Conservation (phyloP, 495 filamentous ascomycete genomes). For the Recurvomyces mirabilis region DNA sequence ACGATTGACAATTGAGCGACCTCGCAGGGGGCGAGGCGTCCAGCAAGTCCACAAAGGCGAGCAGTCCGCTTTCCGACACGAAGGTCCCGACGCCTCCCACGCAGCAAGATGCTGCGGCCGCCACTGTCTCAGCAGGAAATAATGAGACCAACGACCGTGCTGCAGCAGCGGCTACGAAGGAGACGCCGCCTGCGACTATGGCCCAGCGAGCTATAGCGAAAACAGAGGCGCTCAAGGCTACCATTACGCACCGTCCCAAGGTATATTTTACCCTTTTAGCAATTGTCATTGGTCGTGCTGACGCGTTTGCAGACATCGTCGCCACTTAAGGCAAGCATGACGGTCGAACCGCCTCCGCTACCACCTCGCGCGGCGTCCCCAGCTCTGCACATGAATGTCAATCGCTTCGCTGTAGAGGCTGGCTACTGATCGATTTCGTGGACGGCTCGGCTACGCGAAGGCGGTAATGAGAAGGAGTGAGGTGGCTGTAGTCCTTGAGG, state of each 20-base stretch:
- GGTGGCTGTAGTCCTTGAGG: not conserved
- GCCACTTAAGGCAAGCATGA: slow-evolving; percentile 11
- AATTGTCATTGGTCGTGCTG: not conserved
- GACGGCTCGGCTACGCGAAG: not conserved
- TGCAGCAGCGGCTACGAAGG: not conserved
- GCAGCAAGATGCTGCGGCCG: slow-evolving; percentile 14
- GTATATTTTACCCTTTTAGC: not conserved
- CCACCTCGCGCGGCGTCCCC: not conserved
- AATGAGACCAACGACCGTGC: not conserved
- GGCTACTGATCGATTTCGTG: not conserved
- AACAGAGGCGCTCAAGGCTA: not conserved
- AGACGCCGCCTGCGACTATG: not conserved
- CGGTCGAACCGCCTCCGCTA: not conserved
- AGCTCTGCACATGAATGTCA: not conserved
- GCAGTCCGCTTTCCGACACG: slow-evolving; percentile 32
- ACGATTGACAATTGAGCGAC: slow-evolving; percentile 92
- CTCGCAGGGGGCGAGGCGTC: slow-evolving; percentile 84
- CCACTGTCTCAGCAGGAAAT: slow-evolving; percentile 6
- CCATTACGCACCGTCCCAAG: slow-evolving; percentile 7
- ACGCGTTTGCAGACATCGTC: slow-evolving; percentile 5
- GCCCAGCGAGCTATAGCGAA: slow-evolving; percentile 5
- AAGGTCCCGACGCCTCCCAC: slow-evolving; percentile 37
- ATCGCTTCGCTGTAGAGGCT: not conserved
- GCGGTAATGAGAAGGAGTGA: not conserved
- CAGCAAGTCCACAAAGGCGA: slow-evolving; percentile 57